Conservation (phyloP, 352 stramenopile genomes). For the Aphanomyces astaci region DNA sequence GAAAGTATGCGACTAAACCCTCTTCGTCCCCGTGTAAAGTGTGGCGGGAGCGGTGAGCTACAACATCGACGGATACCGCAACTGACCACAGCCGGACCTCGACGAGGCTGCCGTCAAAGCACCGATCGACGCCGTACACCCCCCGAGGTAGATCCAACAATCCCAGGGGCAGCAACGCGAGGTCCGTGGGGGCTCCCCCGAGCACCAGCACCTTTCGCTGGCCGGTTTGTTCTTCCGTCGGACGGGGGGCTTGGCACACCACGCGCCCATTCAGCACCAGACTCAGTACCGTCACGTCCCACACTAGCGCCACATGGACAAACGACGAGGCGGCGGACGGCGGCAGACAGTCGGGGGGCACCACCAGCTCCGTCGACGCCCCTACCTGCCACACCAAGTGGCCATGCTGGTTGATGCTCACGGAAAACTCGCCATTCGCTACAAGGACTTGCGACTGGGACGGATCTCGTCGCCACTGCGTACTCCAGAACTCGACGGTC, state of each 20-base stretch:
- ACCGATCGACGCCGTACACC: slow-evolving; percentile 26
- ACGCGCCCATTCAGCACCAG: slow-evolving; percentile 44
- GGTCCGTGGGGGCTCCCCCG: slow-evolving; percentile 46
- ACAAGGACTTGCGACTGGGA: slow-evolving; percentile 23
- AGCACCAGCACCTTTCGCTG: slow-evolving; percentile 28
- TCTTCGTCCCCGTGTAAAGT: slow-evolving; percentile 35
- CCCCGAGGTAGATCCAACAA: slow-evolving; percentile 27
- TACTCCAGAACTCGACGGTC: slow-evolving; percentile 62
- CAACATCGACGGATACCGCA: slow-evolving; percentile 3
- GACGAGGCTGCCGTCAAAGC: slow-evolving; percentile 57
- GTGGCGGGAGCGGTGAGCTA: slow-evolving; percentile 15
- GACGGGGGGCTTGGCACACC: slow-evolving; percentile 29
- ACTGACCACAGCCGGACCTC: slow-evolving; percentile 63
- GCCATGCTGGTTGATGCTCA: slow-evolving; percentile 34
- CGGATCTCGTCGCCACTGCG: too few species aligned
- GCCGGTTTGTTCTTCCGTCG: slow-evolving; percentile 26
- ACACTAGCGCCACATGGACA: slow-evolving; percentile 51
- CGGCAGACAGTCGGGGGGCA: not conserved
- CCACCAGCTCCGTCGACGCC: slow-evolving; percentile 17
- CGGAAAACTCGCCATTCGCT: slow-evolving; percentile 25
- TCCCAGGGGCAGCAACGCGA: slow-evolving; percentile 13
- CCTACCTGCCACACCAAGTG: slow-evolving; percentile 46
- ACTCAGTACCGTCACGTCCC: slow-evolving; percentile 32
- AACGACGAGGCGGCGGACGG: slow-evolving; percentile 32
- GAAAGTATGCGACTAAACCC: slow-evolving; percentile 62